These are phyloP conservation scores for Ilyonectria mors-panacis DNA, from an alignment of 2,329 filamentous ascomycete species.

Conservation along the genomic window DNA sequence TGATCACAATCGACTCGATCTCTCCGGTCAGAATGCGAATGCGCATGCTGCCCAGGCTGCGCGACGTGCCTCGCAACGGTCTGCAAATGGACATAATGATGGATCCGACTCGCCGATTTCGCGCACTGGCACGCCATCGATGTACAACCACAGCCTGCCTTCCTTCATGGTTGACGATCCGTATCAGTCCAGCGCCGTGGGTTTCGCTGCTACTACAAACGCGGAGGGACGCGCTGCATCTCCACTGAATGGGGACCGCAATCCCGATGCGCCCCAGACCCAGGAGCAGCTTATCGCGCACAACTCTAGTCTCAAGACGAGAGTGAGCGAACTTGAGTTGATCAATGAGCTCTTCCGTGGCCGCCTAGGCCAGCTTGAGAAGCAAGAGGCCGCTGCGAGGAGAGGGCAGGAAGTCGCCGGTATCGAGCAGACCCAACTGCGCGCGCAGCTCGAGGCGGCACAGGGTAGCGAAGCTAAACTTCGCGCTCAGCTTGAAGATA, in stretches of 20 bases:
- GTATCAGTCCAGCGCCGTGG: constrained; percentile 69
- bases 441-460: constrained; percentile 67
- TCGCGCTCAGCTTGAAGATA: constrained; percentile 79
- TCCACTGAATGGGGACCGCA: constrained; percentile 71
- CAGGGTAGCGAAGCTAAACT: constrained; percentile 61
- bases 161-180: constrained; percentile 84
- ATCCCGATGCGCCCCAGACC: constrained; percentile 79
- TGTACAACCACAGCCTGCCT: constrained; percentile 82
- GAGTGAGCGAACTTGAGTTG: constrained; percentile 94
- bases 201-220: constrained; percentile 60
- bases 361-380: constrained; percentile 83
- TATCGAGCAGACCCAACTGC: constrained; percentile 70
- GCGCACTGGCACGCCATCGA: constrained; percentile 82
- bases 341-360: constrained; percentile 89
- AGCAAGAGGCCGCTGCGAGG: constrained; percentile 79
- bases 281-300: constrained; percentile 85
- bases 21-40: constrained; percentile 65
- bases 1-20: constrained; percentile 73
- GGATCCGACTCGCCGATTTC: constrained; percentile 85
- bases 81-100: constrained; percentile 79
- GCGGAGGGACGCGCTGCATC: constrained; percentile 67
- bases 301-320: constrained; percentile 92
- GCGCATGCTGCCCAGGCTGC: constrained; percentile 68
- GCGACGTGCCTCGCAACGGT: constrained; percentile 78
- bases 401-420: constrained; percentile 71